Evolutionary conservation across 73 alveolate species (phyloP), one percentile per base, ranked within the genome.

Genomic region (Symbiodinium pilosum): DNA sequence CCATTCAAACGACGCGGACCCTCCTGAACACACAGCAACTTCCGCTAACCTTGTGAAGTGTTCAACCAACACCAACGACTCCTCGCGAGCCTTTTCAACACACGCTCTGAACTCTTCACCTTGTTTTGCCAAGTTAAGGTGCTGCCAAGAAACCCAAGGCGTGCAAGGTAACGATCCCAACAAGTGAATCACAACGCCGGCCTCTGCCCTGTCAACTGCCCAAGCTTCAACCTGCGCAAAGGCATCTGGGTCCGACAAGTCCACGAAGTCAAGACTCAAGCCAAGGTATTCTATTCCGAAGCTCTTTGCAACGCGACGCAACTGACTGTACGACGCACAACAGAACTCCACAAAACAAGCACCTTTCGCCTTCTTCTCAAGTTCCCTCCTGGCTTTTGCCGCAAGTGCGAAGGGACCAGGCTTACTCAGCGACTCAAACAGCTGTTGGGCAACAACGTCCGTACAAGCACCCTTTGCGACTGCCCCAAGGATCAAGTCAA

Each of bases 101-200:
- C 6, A 47, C 59, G 6, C 59, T 9, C 21, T 14, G 14, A 47
- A 47, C 59, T 47, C 59, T 47, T 6, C 21, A 47, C 59, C 59
- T 47, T 14, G 21, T 14, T 47, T 47, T 9, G 6, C 21, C 59
- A 47, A 47, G 59, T 47, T 47, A 6, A 47, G 14, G 59, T 47
- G 59, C 14, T 47, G 59, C 59, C 59, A 47, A 47, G 59, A 6
- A 14, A 14, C 14, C 94, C 94, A 87, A 18, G 68, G 41, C 24
- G 85, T 26, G 36, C 86, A 59, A 11, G 94, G 94, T 16, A 87
- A 44, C 1, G 86, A 59, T 3, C 94, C 94, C 86, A 73, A 87
- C 16, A 87, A 40, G 47, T 87, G 86, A 59, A 87, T 24, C 20
- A 56, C 64, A 4, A 39, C 84, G 4, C 94, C 94, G 6, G 59